phyloP scores from a whole-genome alignment of 306 rosid species.

The Myrica gale region DNA sequence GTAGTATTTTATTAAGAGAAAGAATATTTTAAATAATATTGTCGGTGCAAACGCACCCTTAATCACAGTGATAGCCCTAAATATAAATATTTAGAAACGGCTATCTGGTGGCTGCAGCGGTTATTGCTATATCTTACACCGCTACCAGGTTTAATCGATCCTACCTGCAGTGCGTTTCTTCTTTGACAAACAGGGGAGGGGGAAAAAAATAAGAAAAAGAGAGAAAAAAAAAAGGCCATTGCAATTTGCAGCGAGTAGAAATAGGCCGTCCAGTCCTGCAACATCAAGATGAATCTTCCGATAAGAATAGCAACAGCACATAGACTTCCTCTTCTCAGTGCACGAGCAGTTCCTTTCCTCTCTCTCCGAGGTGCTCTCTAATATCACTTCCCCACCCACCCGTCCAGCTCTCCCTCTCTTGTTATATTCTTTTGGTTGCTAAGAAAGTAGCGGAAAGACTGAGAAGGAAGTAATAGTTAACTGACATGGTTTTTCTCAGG shows the following conservation, averaged over 20 bases:
- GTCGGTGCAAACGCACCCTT: no score
- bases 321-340: slow-evolving; percentile 39
- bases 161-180: no score
- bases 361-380: slow-evolving; percentile 35
- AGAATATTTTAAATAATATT: no score
- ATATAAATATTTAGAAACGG: no score
- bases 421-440: background rate
- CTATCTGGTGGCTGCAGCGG: no score
- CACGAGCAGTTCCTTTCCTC: no score
- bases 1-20: no score
- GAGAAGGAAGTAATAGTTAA: background rate
- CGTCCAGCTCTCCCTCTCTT: slow-evolving; percentile 14
- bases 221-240: background rate
- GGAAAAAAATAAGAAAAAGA: no score
- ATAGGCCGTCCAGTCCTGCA: background rate
- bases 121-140: no score
- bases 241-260: background rate
- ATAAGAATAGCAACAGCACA: slow-evolving; percentile 27
- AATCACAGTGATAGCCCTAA: no score
- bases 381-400: slow-evolving; percentile 9
- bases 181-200: no score
- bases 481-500: slow-evolving; percentile 31
- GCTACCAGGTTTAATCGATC: no score
- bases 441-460: background rate
- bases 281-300: slow-evolving; percentile 23